A percentile compares a stretch with the other conserved stretches of the same genome.
Conservation (phyloP, 176 grass and related monocot genomes). For the Rhynchospora breviuscula region DNA sequence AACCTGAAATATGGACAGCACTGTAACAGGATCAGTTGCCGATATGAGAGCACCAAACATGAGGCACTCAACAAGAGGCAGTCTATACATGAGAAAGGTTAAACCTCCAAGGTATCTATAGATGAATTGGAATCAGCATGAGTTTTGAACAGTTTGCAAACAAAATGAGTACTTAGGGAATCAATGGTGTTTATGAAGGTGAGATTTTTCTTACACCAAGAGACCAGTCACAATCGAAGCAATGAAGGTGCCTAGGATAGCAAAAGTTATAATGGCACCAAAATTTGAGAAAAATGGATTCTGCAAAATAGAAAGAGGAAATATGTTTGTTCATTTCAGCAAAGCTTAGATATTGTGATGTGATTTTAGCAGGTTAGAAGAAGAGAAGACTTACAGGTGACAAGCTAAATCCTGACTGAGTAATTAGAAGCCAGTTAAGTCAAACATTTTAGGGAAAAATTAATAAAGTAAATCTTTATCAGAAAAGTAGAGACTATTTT, state of each 20-base stretch:
- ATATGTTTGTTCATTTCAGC: background rate
- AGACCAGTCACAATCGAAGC: conserved; percentile 72
- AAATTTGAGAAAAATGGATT: conserved; percentile 97
- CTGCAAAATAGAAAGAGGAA: conserved; percentile 29
- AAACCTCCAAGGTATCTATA: conserved; percentile 81
- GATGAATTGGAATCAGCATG: background rate
- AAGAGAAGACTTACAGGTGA: conserved; percentile 57
- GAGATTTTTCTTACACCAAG: conserved; percentile 61
- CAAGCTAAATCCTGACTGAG: conserved; percentile 85
- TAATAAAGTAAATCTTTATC: background rate
- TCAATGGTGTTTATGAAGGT: background rate
- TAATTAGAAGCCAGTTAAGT: conserved; percentile 56
- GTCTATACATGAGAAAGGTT: conserved; percentile 60
- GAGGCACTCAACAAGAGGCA: conserved; percentile 87
- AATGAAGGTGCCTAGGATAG: conserved; percentile 88
- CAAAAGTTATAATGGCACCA: conserved; percentile 89
- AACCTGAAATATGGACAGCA: conserved; percentile 98
- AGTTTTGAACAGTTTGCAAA: conserved; percentile 1
- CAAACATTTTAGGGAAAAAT: conserved; percentile 35
- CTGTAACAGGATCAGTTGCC: conserved; percentile 95
- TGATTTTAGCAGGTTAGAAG: background rate
- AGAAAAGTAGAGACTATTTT: conserved; percentile 16
- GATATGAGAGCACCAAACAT: conserved; percentile 99
- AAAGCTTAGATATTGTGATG: background rate
- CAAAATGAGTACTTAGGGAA: conserved; percentile 11